phyloP scores from a whole-genome alignment of 257 asterid genomes.

The Gentiana straminea region DNA sequence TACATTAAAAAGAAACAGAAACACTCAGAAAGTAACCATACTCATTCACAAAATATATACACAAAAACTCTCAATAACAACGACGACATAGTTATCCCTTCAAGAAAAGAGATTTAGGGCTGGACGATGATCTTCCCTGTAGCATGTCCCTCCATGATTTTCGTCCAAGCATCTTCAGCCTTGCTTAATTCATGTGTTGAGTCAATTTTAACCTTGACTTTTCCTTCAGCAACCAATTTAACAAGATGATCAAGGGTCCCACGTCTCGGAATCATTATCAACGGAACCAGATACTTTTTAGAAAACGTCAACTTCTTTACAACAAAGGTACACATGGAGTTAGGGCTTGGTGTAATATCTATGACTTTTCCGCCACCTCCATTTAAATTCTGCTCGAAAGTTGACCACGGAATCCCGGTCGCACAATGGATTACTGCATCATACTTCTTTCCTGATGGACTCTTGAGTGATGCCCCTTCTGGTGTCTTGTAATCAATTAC shows the following conservation, averaged over 20 bases:
- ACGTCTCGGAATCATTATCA: slow-evolving; percentile 18
- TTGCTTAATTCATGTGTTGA: slow-evolving; percentile 31
- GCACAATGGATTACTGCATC: too few relatives aligned
- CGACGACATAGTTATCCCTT: too few relatives aligned
- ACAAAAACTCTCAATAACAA: too few relatives aligned
- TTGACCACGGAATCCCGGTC: too few relatives aligned
- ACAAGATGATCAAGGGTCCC: slow-evolving; percentile 31
- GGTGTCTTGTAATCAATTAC: slow-evolving; percentile 29
- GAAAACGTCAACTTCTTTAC: slow-evolving; percentile 34
- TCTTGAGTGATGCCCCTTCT: too few relatives aligned
- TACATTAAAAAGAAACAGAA: too few relatives aligned
- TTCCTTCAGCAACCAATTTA: slow-evolving; percentile 50
- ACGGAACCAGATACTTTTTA: slow-evolving; percentile 35
- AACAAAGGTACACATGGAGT: slow-evolving; percentile 25
- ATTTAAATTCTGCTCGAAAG: not conserved
- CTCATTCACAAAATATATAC: too few relatives aligned
- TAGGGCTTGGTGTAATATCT: slow-evolving; percentile 39
- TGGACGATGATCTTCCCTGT: slow-evolving; percentile 56
- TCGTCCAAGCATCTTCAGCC: slow-evolving; percentile 61
- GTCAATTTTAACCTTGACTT: slow-evolving; percentile 46
- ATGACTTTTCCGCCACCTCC: not conserved
- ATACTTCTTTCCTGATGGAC: too few relatives aligned
- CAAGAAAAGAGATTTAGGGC: slow-evolving; percentile 9
- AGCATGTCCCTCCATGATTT: slow-evolving; percentile 53
- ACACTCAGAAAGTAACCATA: too few relatives aligned